These are phyloP conservation scores for Lodderomyces jiufengensis DNA, from an alignment of 1,139 yeast species.

Conservation along the genomic window DNA sequence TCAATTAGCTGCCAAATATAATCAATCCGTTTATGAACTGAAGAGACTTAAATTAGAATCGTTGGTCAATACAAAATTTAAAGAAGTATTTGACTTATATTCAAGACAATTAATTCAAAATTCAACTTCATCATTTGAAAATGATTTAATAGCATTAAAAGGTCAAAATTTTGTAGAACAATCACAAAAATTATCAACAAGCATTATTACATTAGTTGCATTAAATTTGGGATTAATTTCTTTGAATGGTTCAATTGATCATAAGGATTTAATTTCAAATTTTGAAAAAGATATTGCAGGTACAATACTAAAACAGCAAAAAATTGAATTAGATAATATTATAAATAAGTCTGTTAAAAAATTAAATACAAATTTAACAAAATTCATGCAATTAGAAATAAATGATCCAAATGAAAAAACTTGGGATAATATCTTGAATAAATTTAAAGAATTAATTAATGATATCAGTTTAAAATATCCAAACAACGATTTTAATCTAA, in stretches of 20 bases:
- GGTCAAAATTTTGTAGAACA: constrained; percentile 22
- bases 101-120: constrained; percentile 20
- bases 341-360: constrained; percentile 37
- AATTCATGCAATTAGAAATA: constrained; percentile 36
- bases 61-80: constrained; percentile 44
- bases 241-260: constrained; percentile 22
- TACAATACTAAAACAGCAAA: constrained; percentile 36
- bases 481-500: constrained; percentile 54
- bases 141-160: constrained; percentile 17
- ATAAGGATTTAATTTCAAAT: constrained; percentile 12
- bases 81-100: constrained; percentile 39
- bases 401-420: constrained; percentile 42
- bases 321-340: constrained; percentile 41
- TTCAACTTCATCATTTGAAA: constrained; percentile 17
- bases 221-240: constrained; percentile 20
- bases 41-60: constrained; percentile 48
- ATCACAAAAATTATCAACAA: constrained; percentile 14
- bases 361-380: constrained; percentile 36
- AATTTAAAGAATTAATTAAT: constrained; percentile 42
- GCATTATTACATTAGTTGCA: constrained; percentile 14
- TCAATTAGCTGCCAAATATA: constrained; percentile 68
- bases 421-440: constrained; percentile 59
- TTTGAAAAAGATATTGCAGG: constrained; percentile 22
- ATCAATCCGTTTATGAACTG: constrained; percentile 58
- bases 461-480: constrained; percentile 20